phyloP scores from a whole-genome alignment of 306 rosid genomes.

The Dryas drummondii region DNA sequence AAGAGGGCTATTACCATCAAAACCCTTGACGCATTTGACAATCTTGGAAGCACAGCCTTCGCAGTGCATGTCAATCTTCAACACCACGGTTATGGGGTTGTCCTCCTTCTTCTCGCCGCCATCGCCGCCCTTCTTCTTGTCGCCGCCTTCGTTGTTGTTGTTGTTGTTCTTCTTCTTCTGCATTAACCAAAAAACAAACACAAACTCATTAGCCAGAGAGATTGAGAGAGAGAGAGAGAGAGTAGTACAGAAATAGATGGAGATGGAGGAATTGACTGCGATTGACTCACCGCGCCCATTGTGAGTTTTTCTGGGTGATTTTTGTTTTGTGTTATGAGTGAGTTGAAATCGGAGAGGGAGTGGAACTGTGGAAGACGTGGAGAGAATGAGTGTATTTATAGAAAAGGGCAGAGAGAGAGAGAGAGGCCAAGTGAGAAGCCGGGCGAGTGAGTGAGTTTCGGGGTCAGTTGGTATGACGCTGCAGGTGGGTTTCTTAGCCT shows the following conservation, averaged over 20 bases:
- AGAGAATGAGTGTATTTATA: too few relatives aligned
- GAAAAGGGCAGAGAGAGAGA: neutral
- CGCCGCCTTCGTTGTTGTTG: constrained; percentile 29
- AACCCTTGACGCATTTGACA: constrained; percentile 26
- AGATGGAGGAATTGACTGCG: too few relatives aligned
- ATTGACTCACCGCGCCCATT: too few relatives aligned
- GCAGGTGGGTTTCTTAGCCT: too few relatives aligned
- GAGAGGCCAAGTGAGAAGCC: neutral
- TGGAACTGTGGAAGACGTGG: too few relatives aligned
- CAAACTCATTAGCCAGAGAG: neutral
- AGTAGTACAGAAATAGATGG: neutral
- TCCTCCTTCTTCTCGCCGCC: constrained; percentile 43
- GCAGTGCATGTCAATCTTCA: constrained; percentile 67
- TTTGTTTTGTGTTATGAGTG: too few relatives aligned
- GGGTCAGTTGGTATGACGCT: neutral
- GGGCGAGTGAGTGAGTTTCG: neutral
- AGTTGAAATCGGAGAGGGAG: too few relatives aligned
- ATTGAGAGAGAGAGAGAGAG: neutral
- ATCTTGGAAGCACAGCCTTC: constrained; percentile 69
- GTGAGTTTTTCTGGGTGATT: too few relatives aligned
- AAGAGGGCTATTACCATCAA: constrained; percentile 36
- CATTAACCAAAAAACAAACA: neutral
- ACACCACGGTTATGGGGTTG: constrained; percentile 32
- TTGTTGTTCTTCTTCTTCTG: constrained; percentile 32
- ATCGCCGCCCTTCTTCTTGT: constrained; percentile 36